phyloP scores from a whole-genome alignment of 2,329 filamentous ascomycete genomes.

The Calonectria pseudoreteaudii region DNA sequence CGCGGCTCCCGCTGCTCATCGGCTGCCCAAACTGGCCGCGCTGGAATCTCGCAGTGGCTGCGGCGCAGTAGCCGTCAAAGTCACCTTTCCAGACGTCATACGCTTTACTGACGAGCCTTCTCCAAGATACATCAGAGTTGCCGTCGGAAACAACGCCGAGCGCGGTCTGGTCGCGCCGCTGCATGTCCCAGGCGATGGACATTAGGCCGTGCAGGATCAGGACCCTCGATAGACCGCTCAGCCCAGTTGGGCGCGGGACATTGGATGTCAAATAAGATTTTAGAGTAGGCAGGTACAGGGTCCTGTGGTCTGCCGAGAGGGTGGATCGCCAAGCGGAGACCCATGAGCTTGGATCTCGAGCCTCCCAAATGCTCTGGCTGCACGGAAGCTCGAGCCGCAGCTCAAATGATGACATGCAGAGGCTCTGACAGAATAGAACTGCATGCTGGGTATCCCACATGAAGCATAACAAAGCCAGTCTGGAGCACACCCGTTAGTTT shows the following conservation, averaged over 20 bases:
- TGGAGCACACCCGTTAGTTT: conserved; percentile 30
- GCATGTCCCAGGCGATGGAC: conserved; percentile 73
- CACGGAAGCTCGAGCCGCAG: conserved; percentile 68
- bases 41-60: conserved; percentile 14
- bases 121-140: conserved; percentile 53
- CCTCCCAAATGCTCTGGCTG: conserved; percentile 67
- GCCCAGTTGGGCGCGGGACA: conserved; percentile 47
- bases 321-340: conserved; percentile 49
- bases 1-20: neutral
- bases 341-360: conserved; percentile 64
- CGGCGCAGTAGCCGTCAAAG: conserved; percentile 63
- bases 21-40: conserved; percentile 1
- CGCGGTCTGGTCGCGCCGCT: conserved; percentile 70
- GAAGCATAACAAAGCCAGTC: conserved; percentile 70
- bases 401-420: conserved; percentile 75
- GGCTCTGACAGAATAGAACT: conserved; percentile 73
- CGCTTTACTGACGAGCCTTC: conserved; percentile 60
- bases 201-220: conserved; percentile 71
- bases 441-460: conserved; percentile 76
- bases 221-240: conserved; percentile 65
- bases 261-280: conserved; percentile 67
- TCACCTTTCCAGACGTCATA: conserved; percentile 70
- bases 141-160: conserved; percentile 55
- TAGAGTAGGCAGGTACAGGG: conserved; percentile 60
- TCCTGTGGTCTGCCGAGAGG: conserved; percentile 20